These are phyloP conservation scores for Penicillium sp. DNA, from an alignment of 2,329 filamentous ascomycete species.

Conservation along the genomic window DNA sequence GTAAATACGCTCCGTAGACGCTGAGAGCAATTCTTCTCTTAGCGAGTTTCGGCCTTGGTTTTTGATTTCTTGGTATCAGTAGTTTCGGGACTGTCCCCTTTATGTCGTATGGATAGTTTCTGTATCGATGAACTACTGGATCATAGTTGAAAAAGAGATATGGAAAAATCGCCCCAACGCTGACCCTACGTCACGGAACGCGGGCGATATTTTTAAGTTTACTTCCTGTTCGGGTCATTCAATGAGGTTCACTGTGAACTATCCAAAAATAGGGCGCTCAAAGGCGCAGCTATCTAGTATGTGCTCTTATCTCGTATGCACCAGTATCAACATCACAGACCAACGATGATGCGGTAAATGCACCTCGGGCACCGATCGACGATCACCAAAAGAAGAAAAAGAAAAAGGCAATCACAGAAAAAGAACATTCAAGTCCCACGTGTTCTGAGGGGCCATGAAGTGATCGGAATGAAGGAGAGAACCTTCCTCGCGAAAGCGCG, in stretches of 20 bases:
- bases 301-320: background rate
- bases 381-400: background rate
- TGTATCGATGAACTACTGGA: background rate
- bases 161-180: background rate
- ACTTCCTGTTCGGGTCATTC: background rate
- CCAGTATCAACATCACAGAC: background rate
- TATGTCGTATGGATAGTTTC: background rate
- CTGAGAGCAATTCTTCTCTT: background rate
- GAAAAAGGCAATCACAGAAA: background rate
- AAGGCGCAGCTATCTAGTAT: background rate
- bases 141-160: background rate
- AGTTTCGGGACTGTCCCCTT: background rate
- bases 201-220: background rate
- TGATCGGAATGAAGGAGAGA: constrained; percentile 1
- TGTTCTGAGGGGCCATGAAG: background rate
- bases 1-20: background rate
- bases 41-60: background rate
- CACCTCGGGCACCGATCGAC: background rate
- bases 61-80: background rate
- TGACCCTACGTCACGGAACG: background rate
- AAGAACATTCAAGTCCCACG: background rate
- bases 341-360: background rate
- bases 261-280: background rate
- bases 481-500: background rate
- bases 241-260: background rate